phyloP scores from a whole-genome alignment of 306 rosid species.

The Carpinus fangiana region DNA sequence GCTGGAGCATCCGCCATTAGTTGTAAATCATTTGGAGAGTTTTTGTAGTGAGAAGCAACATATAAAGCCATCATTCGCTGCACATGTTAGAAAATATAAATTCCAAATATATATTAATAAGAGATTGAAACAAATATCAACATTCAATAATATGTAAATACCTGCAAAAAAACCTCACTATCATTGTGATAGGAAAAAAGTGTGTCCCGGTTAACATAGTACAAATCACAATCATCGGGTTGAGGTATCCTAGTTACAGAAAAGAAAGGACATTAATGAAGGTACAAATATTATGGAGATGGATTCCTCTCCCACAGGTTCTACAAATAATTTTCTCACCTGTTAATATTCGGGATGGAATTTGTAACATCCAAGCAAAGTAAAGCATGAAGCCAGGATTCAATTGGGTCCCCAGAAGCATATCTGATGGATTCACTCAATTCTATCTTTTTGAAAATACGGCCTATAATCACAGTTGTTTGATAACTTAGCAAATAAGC shows the following conservation, averaged over 20 bases:
- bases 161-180: conserved; percentile 97
- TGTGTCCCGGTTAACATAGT: conserved; percentile 94
- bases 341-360: conserved; percentile 68
- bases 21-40: conserved; percentile 96
- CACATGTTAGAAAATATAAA: conserved; percentile 35
- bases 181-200: conserved; percentile 91
- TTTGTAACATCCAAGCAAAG: conserved; percentile 88
- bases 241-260: conserved; percentile 69
- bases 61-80: conserved; percentile 99
- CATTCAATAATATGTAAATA: conserved; percentile 29
- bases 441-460: conserved; percentile 78
- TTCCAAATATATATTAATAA: conserved; percentile 13
- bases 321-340: conserved; percentile 45
- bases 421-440: conserved; percentile 90
- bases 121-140: conserved; percentile 22
- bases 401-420: conserved; percentile 89
- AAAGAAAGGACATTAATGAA: conserved; percentile 18
- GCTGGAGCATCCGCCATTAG: conserved; percentile 99
- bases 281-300: conserved; percentile 10
- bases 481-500: conserved; percentile 27
- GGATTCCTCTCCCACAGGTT: conserved; percentile 13
- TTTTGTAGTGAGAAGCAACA: conserved; percentile 97
- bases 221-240: conserved; percentile 81
- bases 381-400: conserved; percentile 80
- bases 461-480: conserved; percentile 49